Percentiles rank a stretch among this genome's conserved stretches.
These are phyloP conservation scores for Stephania japonica DNA, from an alignment of 164 flowering plant species.

Conservation along the genomic window DNA sequence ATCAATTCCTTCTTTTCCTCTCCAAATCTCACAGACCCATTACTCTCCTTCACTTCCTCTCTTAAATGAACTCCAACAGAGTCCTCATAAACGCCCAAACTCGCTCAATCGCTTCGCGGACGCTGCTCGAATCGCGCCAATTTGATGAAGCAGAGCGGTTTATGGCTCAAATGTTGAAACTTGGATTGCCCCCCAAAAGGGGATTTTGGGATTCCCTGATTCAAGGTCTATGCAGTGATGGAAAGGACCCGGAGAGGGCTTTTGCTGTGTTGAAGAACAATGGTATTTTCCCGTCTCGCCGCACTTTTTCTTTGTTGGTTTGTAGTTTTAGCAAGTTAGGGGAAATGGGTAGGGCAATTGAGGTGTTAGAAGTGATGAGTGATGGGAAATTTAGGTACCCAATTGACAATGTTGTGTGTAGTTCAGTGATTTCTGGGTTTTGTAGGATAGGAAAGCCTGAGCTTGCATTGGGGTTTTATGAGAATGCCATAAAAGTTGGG, in stretches of 20 bases:
- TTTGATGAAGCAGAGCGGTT: conserved; percentile 42
- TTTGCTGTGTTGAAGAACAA: conserved; percentile 24
- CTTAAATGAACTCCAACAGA: conserved; percentile 41
- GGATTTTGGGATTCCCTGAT: conserved; percentile 48
- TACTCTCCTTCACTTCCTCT: conserved; percentile 32
- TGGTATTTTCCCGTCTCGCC: conserved; percentile 44
- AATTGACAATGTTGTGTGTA: conserved; percentile 52
- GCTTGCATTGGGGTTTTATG: conserved; percentile 51
- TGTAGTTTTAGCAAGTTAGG: conserved; percentile 38
- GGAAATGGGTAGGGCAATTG: conserved; percentile 47
- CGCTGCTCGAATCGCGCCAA: conserved; percentile 38
- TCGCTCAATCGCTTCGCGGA: conserved; percentile 33
- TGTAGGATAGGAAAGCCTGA: conserved; percentile 57
- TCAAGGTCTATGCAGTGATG: conserved; percentile 32
- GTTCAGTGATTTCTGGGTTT: conserved; percentile 60
- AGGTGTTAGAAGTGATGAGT: conserved; percentile 56
- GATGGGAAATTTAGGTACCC: conserved; percentile 37
- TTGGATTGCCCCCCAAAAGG: conserved; percentile 15
- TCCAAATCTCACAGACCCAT: conserved; percentile 22
- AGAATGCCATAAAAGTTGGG: conserved; percentile 37
- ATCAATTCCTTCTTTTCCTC: conserved; percentile 42
- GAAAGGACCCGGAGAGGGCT: conserved; percentile 50
- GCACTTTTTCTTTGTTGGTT: conserved; percentile 43
- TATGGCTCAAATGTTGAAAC: conserved; percentile 28
- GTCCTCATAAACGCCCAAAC: conserved; percentile 26